phyloP scores from a whole-genome alignment of 768 basidiomycete genomes.

The Mycena galopus region DNA sequence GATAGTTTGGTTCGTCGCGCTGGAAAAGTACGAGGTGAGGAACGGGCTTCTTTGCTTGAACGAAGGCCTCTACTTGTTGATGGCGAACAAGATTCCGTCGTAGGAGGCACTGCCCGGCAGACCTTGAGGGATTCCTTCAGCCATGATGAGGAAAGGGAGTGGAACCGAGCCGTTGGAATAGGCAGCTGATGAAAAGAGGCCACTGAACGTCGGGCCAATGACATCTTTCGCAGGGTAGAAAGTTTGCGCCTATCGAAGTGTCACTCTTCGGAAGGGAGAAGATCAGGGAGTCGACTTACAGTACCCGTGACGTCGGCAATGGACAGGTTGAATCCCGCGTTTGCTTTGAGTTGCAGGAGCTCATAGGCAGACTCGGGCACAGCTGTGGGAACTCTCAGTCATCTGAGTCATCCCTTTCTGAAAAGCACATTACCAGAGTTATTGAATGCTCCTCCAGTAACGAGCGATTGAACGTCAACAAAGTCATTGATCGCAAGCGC shows the following conservation, averaged over 20 bases:
- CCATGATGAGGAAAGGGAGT: conserved; percentile 24
- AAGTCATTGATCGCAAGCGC: conserved; percentile 24
- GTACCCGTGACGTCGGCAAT: neutral
- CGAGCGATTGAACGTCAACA: conserved; percentile 16
- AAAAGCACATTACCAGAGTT: conserved; percentile 1
- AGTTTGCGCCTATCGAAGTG: neutral
- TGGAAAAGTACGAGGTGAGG: neutral
- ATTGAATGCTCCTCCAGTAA: conserved; percentile 20
- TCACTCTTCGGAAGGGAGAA: neutral
- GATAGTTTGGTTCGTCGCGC: conserved; percentile 24
- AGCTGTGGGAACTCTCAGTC: neutral
- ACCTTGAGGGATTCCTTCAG: conserved; percentile 19
- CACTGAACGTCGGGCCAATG: conserved; percentile 5
- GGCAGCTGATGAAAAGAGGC: conserved; percentile 14
- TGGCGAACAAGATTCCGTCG: conserved; percentile 16
- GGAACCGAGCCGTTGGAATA: conserved; percentile 21
- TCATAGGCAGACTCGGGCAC: conserved; percentile 12
- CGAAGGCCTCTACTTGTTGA: conserved; percentile 13
- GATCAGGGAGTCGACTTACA: neutral
- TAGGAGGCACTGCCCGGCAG: conserved; percentile 13
- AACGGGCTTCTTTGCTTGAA: neutral
- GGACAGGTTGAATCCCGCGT: conserved; percentile 21
- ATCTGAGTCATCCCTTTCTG: neutral
- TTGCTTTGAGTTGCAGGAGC: conserved; percentile 17
- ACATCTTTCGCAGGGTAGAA: neutral